Base-by-base conservation (phyloP, 208 protist genomes). In the Borovskyia barvae region DNA sequence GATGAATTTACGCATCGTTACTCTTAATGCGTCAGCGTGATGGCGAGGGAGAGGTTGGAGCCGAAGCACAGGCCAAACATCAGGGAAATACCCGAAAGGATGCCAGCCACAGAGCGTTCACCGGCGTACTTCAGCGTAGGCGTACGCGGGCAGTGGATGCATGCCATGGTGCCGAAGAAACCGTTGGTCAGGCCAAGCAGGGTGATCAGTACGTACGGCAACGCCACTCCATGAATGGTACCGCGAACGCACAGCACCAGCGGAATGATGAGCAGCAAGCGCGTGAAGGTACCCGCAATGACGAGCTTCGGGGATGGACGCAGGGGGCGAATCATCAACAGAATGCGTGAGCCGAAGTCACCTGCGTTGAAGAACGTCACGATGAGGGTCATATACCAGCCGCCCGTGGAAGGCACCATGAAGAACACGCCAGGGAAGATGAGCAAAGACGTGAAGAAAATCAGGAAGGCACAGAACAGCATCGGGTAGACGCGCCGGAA, bases 351-450 rank as follows among this genome's bases (percentile, higher is more conserved):
- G 0, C 71, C 3, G 24, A 82, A 88, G 72, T 93, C 86, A 42
- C 77, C 77, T 15, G 69, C 46, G 54, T 90, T 89, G 73, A 77
- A 91, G 20, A 83, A 52, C 11, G 73, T 50, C 12, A 80, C 60
- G 22, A 91, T 60, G 35, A 87, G 30, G 11, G 84, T 88, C 24
- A 42, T 43, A 68, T 84, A 93, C 82, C 82, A 93, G 28, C 29
- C 46, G 29, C 53, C 42, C 24, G 48, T 45, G n/a, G 17, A 60
- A 30, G 68, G 48, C 2, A 90, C 68, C 12, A 62, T 20, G 45
- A 90, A 69, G 48, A 84, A 80, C 14, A 91, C 63, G 39, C 85
- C 86, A 12, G 88, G 88, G 53, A 92, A 94, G 47, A 90, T 40
- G 39, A 79, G 46, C 47, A 91, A 41, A 1, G 78, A 75, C 22